These are phyloP conservation scores for Xylaria sp. DNA, from an alignment of 2,329 filamentous ascomycete genomes.

Conservation along the genomic window DNA sequence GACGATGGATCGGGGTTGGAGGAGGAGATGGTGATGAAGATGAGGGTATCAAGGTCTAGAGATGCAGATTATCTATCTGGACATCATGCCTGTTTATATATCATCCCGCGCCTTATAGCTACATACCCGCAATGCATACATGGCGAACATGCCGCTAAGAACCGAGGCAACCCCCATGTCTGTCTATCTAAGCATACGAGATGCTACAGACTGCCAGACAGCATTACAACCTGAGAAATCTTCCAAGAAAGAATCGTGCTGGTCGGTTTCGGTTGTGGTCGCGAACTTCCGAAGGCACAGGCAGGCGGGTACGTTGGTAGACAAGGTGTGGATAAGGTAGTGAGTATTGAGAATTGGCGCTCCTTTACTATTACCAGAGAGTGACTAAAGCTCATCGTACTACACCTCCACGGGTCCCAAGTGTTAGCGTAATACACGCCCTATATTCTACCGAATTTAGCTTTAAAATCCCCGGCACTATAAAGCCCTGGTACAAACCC, in stretches of 20 bases:
- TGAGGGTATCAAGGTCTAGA: conserved; percentile 2
- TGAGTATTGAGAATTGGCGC: conserved; percentile 2
- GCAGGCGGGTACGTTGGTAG: conserved; percentile 6
- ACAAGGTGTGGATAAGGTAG: conserved; percentile 6
- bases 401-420: neutral
- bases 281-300: conserved; percentile 10
- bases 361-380: conserved; percentile 6
- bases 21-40: conserved; percentile 2
- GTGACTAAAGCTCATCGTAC: conserved; percentile 4
- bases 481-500: too few relatives aligned
- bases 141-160: conserved; percentile 9
- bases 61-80: conserved; percentile 8
- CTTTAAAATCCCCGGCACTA: too few relatives aligned
- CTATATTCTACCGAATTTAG: neutral
- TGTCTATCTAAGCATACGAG: conserved; percentile 8
- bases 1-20: conserved; percentile 1
- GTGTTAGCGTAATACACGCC: conserved; percentile 1
- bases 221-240: conserved; percentile 1
- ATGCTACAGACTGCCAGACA: conserved; percentile 3
- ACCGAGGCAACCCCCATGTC: conserved; percentile 6
- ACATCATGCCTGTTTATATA: conserved; percentile 11
- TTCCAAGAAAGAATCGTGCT: conserved; percentile 2
- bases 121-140: conserved; percentile 3
- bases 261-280: conserved; percentile 4
- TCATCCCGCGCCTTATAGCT: conserved; percentile 9